phyloP scores from a whole-genome alignment of 2,329 filamentous ascomycete genomes.

The Hortaea sp. region DNA sequence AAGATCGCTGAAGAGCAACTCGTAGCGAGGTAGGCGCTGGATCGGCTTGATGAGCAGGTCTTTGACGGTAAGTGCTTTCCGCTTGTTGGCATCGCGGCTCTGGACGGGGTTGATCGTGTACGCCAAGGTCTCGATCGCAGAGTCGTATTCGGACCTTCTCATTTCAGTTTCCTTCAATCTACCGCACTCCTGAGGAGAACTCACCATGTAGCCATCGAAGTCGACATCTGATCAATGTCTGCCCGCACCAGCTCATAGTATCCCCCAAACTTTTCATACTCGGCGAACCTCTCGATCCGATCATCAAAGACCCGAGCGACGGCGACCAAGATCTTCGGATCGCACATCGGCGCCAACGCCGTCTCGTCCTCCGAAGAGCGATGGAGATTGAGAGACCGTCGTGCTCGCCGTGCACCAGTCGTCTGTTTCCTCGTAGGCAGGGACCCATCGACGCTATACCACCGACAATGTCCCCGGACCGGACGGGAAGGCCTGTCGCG shows the following conservation, averaged over 20 bases:
- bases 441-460: slow-evolving; percentile 38
- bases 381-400: slow-evolving; percentile 38
- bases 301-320: slow-evolving; percentile 45
- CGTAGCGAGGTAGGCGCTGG: slow-evolving; percentile 85
- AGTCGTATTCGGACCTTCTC: slow-evolving; percentile 50
- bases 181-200: not conserved
- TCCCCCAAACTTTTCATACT: slow-evolving; percentile 85
- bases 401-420: slow-evolving; percentile 23
- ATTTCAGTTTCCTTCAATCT: not conserved
- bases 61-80: slow-evolving; percentile 69
- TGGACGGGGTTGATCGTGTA: slow-evolving; percentile 64
- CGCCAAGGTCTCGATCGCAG: slow-evolving; percentile 73
- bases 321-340: slow-evolving; percentile 43
- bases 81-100: slow-evolving; percentile 50
- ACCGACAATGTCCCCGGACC: slow-evolving; percentile 31
- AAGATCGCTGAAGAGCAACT: slow-evolving; percentile 74
- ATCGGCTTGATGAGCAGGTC: slow-evolving; percentile 95
- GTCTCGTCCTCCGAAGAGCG: slow-evolving; percentile 28
- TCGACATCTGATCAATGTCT: slow-evolving; percentile 60
- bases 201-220: slow-evolving; percentile 59
- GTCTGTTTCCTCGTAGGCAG: slow-evolving; percentile 6
- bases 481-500: slow-evolving; percentile 25
- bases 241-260: slow-evolving; percentile 80
- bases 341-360: slow-evolving; percentile 32
- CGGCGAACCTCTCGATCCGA: slow-evolving; percentile 64